A percentile compares a stretch with the other conserved stretches of the same genome.
Conservation (phyloP, 106 monocot species). For the Vanilla planifolia region DNA sequence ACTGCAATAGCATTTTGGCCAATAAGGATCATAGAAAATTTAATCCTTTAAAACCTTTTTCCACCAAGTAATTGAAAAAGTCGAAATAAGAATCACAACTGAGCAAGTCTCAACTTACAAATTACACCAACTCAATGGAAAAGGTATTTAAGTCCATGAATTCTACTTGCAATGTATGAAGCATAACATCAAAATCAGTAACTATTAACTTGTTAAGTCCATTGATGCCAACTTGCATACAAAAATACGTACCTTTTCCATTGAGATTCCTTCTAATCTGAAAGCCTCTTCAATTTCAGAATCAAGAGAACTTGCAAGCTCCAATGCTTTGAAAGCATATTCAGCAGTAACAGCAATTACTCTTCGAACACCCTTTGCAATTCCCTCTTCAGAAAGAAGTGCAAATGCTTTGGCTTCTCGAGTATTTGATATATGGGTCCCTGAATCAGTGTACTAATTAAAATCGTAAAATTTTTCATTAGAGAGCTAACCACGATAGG, state of each 20-base stretch:
- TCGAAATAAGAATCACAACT: not conserved
- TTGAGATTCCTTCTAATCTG: conserved; percentile 44
- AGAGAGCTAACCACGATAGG: conserved; percentile 3
- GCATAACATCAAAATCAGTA: no score
- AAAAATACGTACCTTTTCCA: conserved; percentile 94
- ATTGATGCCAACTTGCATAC: no score
- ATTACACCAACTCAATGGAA: no score
- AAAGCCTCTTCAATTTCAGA: conserved; percentile 53
- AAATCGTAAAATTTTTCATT: conserved; percentile 7
- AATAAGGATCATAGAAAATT: no score
- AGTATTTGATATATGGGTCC: conserved; percentile 93
- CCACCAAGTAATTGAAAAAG: not conserved
- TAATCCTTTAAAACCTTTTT: no score
- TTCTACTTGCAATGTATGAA: no score
- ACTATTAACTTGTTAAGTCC: no score
- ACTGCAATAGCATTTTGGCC: no score
- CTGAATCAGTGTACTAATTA: conserved; percentile 18
- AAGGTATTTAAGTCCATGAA: no score
- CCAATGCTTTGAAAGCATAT: conserved; percentile 58
- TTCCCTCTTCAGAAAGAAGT: conserved; percentile 92
- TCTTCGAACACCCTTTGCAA: conserved; percentile 93
- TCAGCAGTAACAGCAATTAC: conserved; percentile 90
- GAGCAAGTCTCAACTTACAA: no score
- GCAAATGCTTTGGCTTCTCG: conserved; percentile 95
- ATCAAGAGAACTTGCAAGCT: conserved; percentile 58